These are phyloP conservation scores for Gracilariopsis chorda DNA, from an alignment of 23 red algal species.

Conservation along the genomic window DNA sequence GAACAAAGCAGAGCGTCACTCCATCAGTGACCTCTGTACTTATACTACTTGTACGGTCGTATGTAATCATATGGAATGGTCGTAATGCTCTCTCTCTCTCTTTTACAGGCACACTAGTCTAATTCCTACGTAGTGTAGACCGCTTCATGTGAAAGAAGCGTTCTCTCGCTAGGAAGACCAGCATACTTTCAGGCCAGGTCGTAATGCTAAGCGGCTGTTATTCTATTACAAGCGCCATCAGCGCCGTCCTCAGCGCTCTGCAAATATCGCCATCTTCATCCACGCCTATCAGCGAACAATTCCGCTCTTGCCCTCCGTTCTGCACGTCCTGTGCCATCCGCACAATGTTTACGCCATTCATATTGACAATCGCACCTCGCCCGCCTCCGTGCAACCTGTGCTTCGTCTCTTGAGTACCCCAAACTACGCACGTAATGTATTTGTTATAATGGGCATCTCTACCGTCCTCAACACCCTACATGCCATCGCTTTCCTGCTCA, in stretches of 20 bases:
- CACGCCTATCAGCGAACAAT: constrained; percentile 17
- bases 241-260: not conserved
- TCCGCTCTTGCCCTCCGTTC: constrained; percentile 1
- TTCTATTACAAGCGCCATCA: too few relatives aligned
- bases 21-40: too few relatives aligned
- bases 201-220: too few relatives aligned
- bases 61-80: too few relatives aligned
- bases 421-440: not conserved
- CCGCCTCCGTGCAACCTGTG: not conserved
- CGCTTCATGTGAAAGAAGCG: too few relatives aligned
- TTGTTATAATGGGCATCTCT: not conserved
- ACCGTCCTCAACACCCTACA: not conserved
- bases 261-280: constrained; percentile 60
- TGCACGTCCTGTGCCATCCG: constrained; percentile 28
- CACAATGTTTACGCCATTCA: constrained; percentile 77
- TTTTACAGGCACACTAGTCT: too few relatives aligned
- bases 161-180: too few relatives aligned
- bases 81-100: too few relatives aligned
- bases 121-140: too few relatives aligned
- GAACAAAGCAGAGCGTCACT: too few relatives aligned
- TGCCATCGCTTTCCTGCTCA: not conserved
- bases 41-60: too few relatives aligned
- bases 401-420: not conserved
- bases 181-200: too few relatives aligned
- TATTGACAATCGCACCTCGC: constrained; percentile 67